Evolutionary conservation across 2,329 filamentous ascomycete species (phyloP).

Genomic region (Canariomyces notabilis): DNA sequence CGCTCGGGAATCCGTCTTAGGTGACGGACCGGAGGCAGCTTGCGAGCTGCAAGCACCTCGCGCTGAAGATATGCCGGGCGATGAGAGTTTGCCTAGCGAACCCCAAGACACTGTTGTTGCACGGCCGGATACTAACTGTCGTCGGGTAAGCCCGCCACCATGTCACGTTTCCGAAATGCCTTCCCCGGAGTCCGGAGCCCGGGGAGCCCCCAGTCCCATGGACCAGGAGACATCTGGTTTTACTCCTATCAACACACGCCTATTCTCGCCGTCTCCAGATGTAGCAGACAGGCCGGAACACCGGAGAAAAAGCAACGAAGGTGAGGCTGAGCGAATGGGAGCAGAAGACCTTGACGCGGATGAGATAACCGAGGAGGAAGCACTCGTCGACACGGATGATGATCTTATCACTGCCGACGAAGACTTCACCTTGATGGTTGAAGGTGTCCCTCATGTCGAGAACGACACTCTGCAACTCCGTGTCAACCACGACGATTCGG

Average conservation of each 20-base stretch:
- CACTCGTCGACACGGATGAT: too few species aligned
- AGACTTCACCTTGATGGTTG: conserved; percentile 16
- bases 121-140: too few species aligned
- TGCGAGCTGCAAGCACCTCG: too few species aligned
- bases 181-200: too few species aligned
- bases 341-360: conserved; percentile 17
- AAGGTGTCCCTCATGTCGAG: conserved; percentile 9
- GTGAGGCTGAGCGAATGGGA: conserved; percentile 2
- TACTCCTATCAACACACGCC: conserved; percentile 24
- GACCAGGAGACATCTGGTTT: conserved; percentile 18
- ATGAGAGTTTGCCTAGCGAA: too few species aligned
- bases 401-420: conserved; percentile 19
- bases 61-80: too few species aligned
- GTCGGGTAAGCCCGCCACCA: too few species aligned
- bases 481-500: conserved; percentile 29
- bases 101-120: too few species aligned
- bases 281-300: neutral
- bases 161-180: too few species aligned
- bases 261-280: conserved; percentile 13
- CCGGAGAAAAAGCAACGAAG: neutral
- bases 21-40: too few species aligned
- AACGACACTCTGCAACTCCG: conserved; percentile 24
- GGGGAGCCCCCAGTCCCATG: too few species aligned
- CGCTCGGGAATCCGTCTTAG: too few species aligned
- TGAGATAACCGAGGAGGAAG: conserved; percentile 17